Base-by-base conservation (phyloP, 352 stramenopile genomes). In the Phytophthora idaei region DNA sequence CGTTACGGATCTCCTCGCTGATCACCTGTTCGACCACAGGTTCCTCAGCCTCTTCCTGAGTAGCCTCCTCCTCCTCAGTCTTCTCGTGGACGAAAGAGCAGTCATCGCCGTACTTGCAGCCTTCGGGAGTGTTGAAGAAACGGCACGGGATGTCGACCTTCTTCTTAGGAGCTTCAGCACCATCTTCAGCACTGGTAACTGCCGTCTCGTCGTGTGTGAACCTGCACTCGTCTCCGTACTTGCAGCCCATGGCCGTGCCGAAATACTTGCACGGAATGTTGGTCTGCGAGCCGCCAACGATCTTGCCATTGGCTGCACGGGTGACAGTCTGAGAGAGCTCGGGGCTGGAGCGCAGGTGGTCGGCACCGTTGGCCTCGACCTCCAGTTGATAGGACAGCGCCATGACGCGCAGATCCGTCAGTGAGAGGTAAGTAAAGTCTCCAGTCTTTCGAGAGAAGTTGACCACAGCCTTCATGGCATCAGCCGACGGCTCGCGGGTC, bases 321-420 rank as follows among this genome's bases (percentile, higher is more conserved):
- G 74, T 81, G 44, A 94, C 69, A 6, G 85, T 94, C 66, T 87
- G 81, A 21, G 85, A 81, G 15, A 76, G 71, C 67, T 89, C 81
- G 3, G 89, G 89, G 27, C 71, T 87, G n/a, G 81, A 84, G 54
- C 87, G 85, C 36, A 96, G 57, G 55, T 95, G 87, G 15, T 81
- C 78, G 0, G 61, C 52, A 49, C 86, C 87, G 56, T 94, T 92
- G 7, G 76, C 66, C 62, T 96, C 89, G 2, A 81, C 72, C 57
- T 96, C 89, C 25, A 96, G 64, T 79, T 94, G 91, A 68, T 95
- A 96, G 29, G 85, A 85, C 68, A 96, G 67, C 60, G 89, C 87
- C 87, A 96, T 94, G 68, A 96, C 83, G 57, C 87, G 86, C 73
- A 95, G 58, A 77, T 96, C 89, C 46, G 86, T 90, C 29, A 94